These are phyloP conservation scores for Kwoniella sp. DNA, from an alignment of 768 basidiomycete genomes.

Conservation along the genomic window DNA sequence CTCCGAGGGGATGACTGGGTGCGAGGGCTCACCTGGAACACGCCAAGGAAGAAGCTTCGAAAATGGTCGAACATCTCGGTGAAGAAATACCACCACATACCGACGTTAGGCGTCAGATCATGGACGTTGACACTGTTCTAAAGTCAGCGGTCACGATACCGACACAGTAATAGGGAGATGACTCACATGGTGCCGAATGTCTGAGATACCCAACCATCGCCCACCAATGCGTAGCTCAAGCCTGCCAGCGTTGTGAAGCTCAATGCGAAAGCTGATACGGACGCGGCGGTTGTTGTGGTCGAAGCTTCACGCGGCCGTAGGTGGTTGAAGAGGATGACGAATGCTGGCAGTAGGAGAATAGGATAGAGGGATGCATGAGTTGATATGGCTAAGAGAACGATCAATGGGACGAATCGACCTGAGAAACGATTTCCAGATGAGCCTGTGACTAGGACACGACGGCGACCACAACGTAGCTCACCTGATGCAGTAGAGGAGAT, in stretches of 20 bases:
- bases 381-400: slow-evolving; percentile 71
- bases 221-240: slow-evolving; percentile 64
- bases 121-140: slow-evolving; percentile 71
- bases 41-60: slow-evolving; percentile 89
- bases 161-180: neutral
- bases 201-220: slow-evolving; percentile 69
- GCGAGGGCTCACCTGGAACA: slow-evolving; percentile 72
- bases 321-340: slow-evolving; percentile 67
- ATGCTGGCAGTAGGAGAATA: slow-evolving; percentile 66
- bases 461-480: too few species aligned
- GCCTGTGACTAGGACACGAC: too few species aligned
- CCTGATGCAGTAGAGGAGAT: slow-evolving; percentile 73
- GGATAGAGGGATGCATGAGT: slow-evolving; percentile 74
- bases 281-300: neutral
- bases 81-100: slow-evolving; percentile 99
- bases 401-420: slow-evolving; percentile 66
- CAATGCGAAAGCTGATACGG: neutral
- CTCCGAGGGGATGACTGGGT: neutral
- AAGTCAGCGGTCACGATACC: neutral
- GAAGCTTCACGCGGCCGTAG: neutral
- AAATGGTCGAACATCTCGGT: slow-evolving; percentile 99
- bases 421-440: too few species aligned
- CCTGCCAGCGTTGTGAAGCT: slow-evolving; percentile 38
- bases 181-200: slow-evolving; percentile 85
- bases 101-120: slow-evolving; percentile 89